Percentiles rank a stretch among this genome's conserved stretches.
Evolutionary conservation across 495 filamentous ascomycete genomes (phyloP).

Genomic region (Sphaerosporella brunnea): DNA sequence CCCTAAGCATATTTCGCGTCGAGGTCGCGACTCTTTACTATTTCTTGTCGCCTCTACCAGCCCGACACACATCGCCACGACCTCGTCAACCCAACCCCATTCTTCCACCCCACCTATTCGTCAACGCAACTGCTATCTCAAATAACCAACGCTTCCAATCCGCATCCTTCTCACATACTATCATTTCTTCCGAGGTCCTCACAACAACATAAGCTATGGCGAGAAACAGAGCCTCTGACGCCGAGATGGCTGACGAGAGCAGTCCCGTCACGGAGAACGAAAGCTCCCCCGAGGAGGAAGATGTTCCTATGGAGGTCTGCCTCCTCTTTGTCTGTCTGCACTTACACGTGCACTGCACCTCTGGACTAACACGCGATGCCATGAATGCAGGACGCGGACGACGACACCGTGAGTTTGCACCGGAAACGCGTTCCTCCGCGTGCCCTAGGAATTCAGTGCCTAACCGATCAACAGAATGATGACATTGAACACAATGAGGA

Average conservation of each 20-base stretch:
- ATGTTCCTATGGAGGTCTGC: constrained; percentile 22
- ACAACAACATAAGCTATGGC: constrained; percentile 4
- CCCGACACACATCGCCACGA: too few relatives aligned
- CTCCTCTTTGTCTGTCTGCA: constrained; percentile 3
- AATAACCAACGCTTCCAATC: too few relatives aligned
- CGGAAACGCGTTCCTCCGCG: constrained; percentile 3
- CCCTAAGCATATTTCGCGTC: too few relatives aligned
- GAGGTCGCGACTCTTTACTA: too few relatives aligned
- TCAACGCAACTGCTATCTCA: too few relatives aligned
- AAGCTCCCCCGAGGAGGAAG: constrained; percentile 16
- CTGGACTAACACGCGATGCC: not conserved
- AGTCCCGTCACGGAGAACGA: constrained; percentile 12
- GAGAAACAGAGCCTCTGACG: constrained; percentile 17
- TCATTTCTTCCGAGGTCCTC: too few relatives aligned
- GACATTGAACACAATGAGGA: constrained; percentile 19
- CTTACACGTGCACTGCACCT: not conserved
- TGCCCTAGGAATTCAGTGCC: not conserved
- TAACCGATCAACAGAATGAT: constrained; percentile 9
- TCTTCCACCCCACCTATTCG: too few relatives aligned
- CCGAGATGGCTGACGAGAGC: constrained; percentile 24
- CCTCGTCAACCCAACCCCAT: too few relatives aligned
- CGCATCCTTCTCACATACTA: too few relatives aligned
- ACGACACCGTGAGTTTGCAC: constrained; percentile 21
- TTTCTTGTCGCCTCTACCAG: too few relatives aligned
- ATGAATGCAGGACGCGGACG: too few relatives aligned